Evolutionary conservation across 2,329 filamentous ascomycete genomes (phyloP).

Genomic region (Ophiognomonia clavigignenti-juglandacearum): DNA sequence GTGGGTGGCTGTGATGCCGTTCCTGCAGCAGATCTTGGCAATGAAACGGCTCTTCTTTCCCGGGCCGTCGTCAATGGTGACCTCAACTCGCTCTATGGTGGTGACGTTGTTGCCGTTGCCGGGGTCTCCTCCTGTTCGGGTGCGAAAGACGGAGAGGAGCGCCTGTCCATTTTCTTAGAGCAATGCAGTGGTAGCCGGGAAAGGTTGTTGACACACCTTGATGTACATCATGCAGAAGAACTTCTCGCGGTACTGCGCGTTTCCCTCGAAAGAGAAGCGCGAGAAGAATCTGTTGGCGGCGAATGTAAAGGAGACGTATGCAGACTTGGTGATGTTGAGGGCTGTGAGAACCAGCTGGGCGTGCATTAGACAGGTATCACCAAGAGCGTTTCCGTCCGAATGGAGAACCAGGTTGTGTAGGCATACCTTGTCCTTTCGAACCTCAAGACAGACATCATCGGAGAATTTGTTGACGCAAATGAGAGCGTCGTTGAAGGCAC

Average conservation of each 20-base stretch:
- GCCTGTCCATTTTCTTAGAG: constrained; percentile 36
- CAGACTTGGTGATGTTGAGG: constrained; percentile 75
- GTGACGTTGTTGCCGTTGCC: constrained; percentile 59
- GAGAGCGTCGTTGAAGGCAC: constrained; percentile 66
- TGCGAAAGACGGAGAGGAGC: constrained; percentile 70
- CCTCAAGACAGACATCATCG: constrained; percentile 72
- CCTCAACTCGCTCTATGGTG: constrained; percentile 68
- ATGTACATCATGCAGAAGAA: constrained; percentile 76
- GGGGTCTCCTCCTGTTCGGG: constrained; percentile 54
- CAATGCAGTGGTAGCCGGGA: neutral
- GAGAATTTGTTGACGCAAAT: constrained; percentile 75
- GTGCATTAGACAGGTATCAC: too few species aligned
- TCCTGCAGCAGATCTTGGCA: constrained; percentile 68
- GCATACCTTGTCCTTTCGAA: constrained; percentile 60
- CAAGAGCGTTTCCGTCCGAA: too few species aligned
- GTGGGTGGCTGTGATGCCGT: constrained; percentile 74
- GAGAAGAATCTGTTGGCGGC: constrained; percentile 66
- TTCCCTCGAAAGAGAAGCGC: constrained; percentile 61
- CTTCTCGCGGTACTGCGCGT: constrained; percentile 44
- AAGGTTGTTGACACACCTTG: constrained; percentile 39
- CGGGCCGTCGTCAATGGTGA: constrained; percentile 66
- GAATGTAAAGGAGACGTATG: constrained; percentile 69
- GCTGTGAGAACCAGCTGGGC: constrained; percentile 66
- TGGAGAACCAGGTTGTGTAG: too few species aligned
- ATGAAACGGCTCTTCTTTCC: constrained; percentile 70